Evolutionary conservation across 352 stramenopile genomes (phyloP), one percentile per base, ranked within the genome.

Genomic region (Phytopythium helicoides): DNA sequence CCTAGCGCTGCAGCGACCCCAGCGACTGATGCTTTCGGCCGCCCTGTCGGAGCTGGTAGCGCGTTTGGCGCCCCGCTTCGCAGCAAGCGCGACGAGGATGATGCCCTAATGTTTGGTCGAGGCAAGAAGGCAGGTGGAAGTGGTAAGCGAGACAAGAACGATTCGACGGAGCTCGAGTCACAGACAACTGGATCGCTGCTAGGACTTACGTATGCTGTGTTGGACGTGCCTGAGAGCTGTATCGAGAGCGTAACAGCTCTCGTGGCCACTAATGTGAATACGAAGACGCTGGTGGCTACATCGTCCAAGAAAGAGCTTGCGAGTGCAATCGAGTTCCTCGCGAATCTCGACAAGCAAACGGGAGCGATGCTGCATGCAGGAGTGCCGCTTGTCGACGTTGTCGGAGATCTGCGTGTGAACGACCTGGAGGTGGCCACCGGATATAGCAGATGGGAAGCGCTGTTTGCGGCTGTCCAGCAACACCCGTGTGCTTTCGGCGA

Each of bases 211-310:
- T 92, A 89, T 42, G 76, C 75, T 1, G 73, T 94, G 11, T 34
- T 92, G 19, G 79, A 90, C 39, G 71, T 94, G 3, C 81, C 81
- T n/a, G 81, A 92, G 57, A 82, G 80, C 36, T 92, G 81, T 46
- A 60, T 94, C 18, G 79, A 90, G 18, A 73, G 80, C 23, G 58
- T 94, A 7, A 88, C 81, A 23, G 76, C 58, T 0, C 23, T 76
- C 15, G 55, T 73, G 22, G 67, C 68, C 3, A 64, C 56, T 3
- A 58, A 8, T 16, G 60, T 93, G 3, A 88, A 93, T 41, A 73
- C 71, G 11, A 87, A 86, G 58, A 70, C 75, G 7, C 66, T 94
- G 4, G 68, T 90, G 7, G 49, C 68, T 14, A 68, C 63, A 0
- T 88, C 74, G 19, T 90, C 80, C 0, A 86, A 77, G 64, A 90